phyloP scores from a whole-genome alignment of 1,284 basidiomycete genomes.

The Apiotrichum porosum region DNA sequence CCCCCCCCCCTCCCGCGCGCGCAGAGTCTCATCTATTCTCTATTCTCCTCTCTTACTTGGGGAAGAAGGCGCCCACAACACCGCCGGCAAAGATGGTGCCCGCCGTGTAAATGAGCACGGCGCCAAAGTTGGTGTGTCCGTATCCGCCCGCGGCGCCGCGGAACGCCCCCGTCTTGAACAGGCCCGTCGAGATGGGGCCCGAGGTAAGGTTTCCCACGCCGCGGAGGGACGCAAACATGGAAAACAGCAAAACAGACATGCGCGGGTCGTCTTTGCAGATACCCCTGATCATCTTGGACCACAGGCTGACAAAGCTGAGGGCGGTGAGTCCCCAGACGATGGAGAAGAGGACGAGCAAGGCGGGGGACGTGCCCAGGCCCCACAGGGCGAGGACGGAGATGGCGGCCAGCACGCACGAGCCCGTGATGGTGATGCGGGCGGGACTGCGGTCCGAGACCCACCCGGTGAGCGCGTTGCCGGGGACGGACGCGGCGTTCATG shows the following conservation, averaged over 20 bases:
- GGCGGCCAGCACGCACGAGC: constrained; percentile 34
- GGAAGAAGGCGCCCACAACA: constrained; percentile 12
- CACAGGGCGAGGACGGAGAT: constrained; percentile 42
- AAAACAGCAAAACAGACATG: constrained; percentile 32
- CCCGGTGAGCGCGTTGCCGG: constrained; percentile 37
- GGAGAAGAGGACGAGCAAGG: constrained; percentile 26
- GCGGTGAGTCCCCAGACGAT: constrained; percentile 31
- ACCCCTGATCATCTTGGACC: constrained; percentile 30
- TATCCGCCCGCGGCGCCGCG: constrained; percentile 36
- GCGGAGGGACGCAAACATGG: constrained; percentile 35
- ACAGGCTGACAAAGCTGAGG: constrained; percentile 29
- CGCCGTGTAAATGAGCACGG: constrained; percentile 15
- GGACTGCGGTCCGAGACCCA: constrained; percentile 40
- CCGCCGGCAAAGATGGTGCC: constrained; percentile 22
- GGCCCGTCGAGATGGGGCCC: constrained; percentile 34
- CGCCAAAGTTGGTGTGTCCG: constrained; percentile 36
- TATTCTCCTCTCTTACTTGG: neutral
- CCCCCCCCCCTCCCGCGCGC: no score
- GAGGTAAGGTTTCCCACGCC: constrained; percentile 46
- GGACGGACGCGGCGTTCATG: constrained; percentile 45
- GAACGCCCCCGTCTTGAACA: constrained; percentile 26
- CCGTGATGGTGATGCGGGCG: constrained; percentile 26
- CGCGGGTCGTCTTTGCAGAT: constrained; percentile 36
- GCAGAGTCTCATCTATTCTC: no score
- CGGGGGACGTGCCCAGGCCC: constrained; percentile 40